phyloP scores from a whole-genome alignment of 2,329 filamentous ascomycete genomes.

The Xylariaceae sp. region DNA sequence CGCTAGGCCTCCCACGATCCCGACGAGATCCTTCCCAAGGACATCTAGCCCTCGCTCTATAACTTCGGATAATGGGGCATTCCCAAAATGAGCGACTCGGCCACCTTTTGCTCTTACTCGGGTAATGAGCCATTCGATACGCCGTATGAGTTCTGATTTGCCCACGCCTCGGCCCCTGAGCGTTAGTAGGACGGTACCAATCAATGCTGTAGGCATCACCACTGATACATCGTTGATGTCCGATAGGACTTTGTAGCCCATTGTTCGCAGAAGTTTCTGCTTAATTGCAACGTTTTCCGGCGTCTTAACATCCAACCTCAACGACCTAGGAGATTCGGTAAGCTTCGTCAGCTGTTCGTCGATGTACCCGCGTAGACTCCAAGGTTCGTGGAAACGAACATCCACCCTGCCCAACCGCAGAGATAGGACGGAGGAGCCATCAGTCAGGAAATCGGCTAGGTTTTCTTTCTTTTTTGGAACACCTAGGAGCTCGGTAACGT shows the following conservation, averaged over 20 bases:
- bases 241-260: slow-evolving; percentile 89
- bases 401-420: slow-evolving; percentile 89
- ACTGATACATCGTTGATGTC: slow-evolving; percentile 97
- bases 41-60: slow-evolving; percentile 91
- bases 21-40: slow-evolving; percentile 85
- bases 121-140: slow-evolving; percentile 87
- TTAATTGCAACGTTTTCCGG: slow-evolving; percentile 57
- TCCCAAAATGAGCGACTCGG: slow-evolving; percentile 90
- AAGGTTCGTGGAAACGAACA: slow-evolving; percentile 94
- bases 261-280: slow-evolving; percentile 76
- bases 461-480: slow-evolving; percentile 97
- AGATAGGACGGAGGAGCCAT: slow-evolving; percentile 82
- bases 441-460: slow-evolving; percentile 82
- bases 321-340: slow-evolving; percentile 51
- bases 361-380: slow-evolving; percentile 85
- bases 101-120: slow-evolving; percentile 85
- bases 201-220: slow-evolving; percentile 95
- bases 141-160: slow-evolving; percentile 78
- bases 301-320: slow-evolving; percentile 50
- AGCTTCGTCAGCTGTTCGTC: slow-evolving; percentile 70
- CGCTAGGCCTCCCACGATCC: slow-evolving; percentile 74
- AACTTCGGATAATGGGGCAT: slow-evolving; percentile 75
- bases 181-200: slow-evolving; percentile 90
- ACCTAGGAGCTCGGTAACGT: slow-evolving; percentile 90
- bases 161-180: slow-evolving; percentile 90